phyloP scores from a whole-genome alignment of 2,329 filamentous ascomycete genomes.

The Aspergillus puulaauensis region DNA sequence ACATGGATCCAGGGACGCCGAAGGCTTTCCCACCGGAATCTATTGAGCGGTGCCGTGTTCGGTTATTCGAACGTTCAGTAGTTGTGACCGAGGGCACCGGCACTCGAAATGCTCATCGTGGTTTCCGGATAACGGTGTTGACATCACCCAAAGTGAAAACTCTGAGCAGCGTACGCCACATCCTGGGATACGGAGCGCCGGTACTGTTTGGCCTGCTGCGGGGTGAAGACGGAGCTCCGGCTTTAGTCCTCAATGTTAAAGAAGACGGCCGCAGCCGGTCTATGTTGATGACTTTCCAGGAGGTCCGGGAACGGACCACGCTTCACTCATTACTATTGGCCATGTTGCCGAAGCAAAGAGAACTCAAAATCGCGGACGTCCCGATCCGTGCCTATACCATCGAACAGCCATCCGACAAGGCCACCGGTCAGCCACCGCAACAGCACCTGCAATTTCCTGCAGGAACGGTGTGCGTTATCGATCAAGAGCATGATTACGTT shows the following conservation, averaged over 20 bases:
- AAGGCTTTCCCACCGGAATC: slow-evolving; percentile 74
- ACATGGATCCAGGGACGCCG: slow-evolving; percentile 72
- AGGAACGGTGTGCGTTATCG: slow-evolving; percentile 59
- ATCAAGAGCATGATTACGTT: slow-evolving; percentile 59
- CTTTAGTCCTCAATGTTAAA: slow-evolving; percentile 69
- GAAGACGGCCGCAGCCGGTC: slow-evolving; percentile 65
- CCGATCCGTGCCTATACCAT: slow-evolving; percentile 66
- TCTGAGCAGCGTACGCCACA: slow-evolving; percentile 72
- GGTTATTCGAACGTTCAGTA: slow-evolving; percentile 70
- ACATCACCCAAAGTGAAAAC: slow-evolving; percentile 76
- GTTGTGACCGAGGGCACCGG: slow-evolving; percentile 72
- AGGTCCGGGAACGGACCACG: slow-evolving; percentile 67
- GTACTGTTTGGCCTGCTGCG: slow-evolving; percentile 77
- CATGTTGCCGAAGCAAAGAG: slow-evolving; percentile 65
- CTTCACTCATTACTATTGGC: slow-evolving; percentile 74
- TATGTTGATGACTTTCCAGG: slow-evolving; percentile 75
- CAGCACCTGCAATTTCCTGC: slow-evolving; percentile 38
- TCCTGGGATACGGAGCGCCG: slow-evolving; percentile 63
- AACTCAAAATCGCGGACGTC: slow-evolving; percentile 70
- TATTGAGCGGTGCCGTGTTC: slow-evolving; percentile 68
- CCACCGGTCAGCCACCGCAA: slow-evolving; percentile 26
- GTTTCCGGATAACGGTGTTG: slow-evolving; percentile 74
- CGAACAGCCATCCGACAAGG: slow-evolving; percentile 45
- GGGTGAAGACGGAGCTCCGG: slow-evolving; percentile 68
- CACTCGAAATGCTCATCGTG: slow-evolving; percentile 70